Conservation (phyloP, 2,329 filamentous ascomycete species). For the Aspergillus fructus region DNA sequence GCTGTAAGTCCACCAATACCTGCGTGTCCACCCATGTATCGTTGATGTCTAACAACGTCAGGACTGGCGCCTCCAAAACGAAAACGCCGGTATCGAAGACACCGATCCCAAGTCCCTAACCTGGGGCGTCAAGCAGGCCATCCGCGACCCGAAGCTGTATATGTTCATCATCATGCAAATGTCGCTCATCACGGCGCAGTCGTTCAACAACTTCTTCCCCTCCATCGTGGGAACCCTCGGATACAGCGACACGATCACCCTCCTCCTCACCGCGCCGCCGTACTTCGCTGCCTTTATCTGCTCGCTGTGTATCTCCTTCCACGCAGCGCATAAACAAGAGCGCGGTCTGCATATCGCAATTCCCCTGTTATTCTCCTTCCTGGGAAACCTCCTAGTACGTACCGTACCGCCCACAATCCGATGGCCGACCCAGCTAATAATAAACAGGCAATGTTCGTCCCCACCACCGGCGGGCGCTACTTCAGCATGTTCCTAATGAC, state of each 20-base stretch:
- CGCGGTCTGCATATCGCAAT: background rate
- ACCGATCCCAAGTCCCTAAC: background rate
- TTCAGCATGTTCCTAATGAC: slow-evolving; percentile 8
- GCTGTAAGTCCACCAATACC: background rate
- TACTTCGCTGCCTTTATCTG: slow-evolving; percentile 4
- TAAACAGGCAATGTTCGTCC: background rate
- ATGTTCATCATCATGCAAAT: slow-evolving; percentile 5
- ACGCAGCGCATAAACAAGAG: background rate
- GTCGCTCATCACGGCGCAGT: slow-evolving; percentile 1
- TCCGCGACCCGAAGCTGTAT: slow-evolving; percentile 4
- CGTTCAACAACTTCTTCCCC: slow-evolving; percentile 7
- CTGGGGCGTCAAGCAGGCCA: slow-evolving; percentile 2
- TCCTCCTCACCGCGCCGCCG: background rate
- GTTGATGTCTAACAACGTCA: background rate
- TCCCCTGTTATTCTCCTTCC: background rate
- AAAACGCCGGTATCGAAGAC: slow-evolving; percentile 1
- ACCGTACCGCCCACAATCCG: too few relatives aligned
- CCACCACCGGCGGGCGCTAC: slow-evolving; percentile 3
- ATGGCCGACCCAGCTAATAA: background rate
- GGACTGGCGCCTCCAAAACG: slow-evolving; percentile 4
- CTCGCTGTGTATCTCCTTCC: background rate
- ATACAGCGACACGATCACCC: background rate
- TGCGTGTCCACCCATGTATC: too few relatives aligned
- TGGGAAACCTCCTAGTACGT: background rate
- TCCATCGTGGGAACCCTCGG: background rate